Evolutionary conservation across 345 rosid species (phyloP), one percentile per base, ranked within the genome.

Genomic region (Raphanus sativus): DNA sequence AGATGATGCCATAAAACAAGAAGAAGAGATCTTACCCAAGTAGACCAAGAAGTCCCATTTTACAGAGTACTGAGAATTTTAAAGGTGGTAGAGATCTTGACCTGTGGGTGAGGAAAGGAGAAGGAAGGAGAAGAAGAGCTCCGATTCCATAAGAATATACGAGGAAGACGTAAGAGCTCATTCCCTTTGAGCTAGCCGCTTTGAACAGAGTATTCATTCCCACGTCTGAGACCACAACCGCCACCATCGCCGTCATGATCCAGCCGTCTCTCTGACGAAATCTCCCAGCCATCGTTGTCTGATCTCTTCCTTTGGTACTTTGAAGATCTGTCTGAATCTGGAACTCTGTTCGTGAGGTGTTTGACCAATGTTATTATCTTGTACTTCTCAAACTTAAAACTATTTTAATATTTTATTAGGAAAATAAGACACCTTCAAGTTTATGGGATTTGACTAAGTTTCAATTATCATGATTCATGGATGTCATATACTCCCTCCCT

Each of bases 201-300:
- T 88, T 88, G 67, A 17, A 73, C 50, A 83, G 13, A 64, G 80
- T 80, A 64, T 80, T 80, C 79, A 80, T 69, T 40, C 75, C 83
- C 16, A 80, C 83, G 55, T 80, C 79, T 28, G 78, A 65, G 15
- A 74, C 16, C 0, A 68, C 69, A 0, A 69, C 87, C 6, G 64
- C 67, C 36, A 88, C 80, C 92, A 90, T 90, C 56, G 80, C 89
- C 81, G 73, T 66, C 77, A 72, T 65, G 62, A 78, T 72, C 55
- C 24, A 38, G 2, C 73, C 77, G 48, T 72, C 77, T 72, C 63
- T 72, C 28, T 50, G 45, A 78, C 34, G 17, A 56, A 80, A 16
- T 5, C 81, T 71, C 15, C 73, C 34, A 8, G 54, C 68, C 77
- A 65, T 65, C 48, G 48, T 34, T 17, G 68, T 64, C n/a, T 34